Conservation (phyloP, 2,329 filamentous ascomycete genomes). For the Pochonia chlamydosporia region DNA sequence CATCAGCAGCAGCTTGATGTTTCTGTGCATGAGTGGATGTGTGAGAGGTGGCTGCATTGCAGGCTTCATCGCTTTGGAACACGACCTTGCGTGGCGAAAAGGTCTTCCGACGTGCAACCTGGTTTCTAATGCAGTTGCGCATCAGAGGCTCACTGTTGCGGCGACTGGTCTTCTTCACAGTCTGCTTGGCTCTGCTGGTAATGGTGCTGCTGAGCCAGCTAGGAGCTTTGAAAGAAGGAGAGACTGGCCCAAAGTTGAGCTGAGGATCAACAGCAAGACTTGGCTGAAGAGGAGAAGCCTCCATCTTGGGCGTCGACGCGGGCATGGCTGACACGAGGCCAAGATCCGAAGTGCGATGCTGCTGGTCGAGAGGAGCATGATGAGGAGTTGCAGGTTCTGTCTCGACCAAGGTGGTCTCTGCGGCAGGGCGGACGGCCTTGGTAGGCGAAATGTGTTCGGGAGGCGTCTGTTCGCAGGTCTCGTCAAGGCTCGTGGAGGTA, state of each 20-base stretch:
- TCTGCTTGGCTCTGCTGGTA: conserved; percentile 16
- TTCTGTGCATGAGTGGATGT: neutral
- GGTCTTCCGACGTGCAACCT: conserved; percentile 19
- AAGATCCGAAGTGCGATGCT: conserved; percentile 14
- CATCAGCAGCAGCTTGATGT: neutral
- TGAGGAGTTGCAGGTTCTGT: neutral
- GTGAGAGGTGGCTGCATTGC: neutral
- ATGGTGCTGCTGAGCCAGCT: conserved; percentile 21
- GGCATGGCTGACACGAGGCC: conserved; percentile 16
- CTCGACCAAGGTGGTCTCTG: neutral
- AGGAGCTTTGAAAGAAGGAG: conserved; percentile 20
- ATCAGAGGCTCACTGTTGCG: conserved; percentile 29
- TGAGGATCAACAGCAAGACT: conserved; percentile 10
- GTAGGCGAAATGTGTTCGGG: neutral
- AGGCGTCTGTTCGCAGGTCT: neutral
- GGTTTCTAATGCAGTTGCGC: conserved; percentile 17
- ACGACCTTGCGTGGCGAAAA: conserved; percentile 22
- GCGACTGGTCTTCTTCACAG: conserved; percentile 18
- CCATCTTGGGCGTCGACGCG: conserved; percentile 16
- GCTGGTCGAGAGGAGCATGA: neutral
- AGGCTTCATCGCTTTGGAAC: neutral
- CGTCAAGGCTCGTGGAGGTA: neutral
- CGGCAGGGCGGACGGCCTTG: neutral
- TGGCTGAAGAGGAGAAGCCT: conserved; percentile 11
- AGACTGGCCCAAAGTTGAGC: conserved; percentile 23